Conservation (phyloP, 805 yeast species). For the Saturnispora bothae region DNA sequence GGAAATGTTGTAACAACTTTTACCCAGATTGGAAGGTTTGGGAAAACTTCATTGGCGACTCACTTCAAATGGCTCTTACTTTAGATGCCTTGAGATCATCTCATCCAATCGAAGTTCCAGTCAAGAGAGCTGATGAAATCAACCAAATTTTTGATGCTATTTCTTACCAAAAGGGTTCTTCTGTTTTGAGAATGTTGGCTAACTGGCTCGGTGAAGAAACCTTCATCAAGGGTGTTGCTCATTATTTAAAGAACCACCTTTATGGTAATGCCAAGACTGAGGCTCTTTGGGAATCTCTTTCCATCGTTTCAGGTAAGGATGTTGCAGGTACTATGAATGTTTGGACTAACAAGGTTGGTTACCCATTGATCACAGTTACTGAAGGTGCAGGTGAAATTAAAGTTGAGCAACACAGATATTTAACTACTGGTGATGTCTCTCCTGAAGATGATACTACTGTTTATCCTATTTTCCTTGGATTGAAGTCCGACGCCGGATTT, state of each 20-base stretch:
- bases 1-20: conserved; percentile 56
- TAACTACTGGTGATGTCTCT: conserved; percentile 54
- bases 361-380: conserved; percentile 53
- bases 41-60: conserved; percentile 45
- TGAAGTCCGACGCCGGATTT: conserved; percentile 22
- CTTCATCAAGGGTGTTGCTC: conserved; percentile 65
- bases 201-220: conserved; percentile 58
- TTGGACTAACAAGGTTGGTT: conserved; percentile 72
- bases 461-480: conserved; percentile 47
- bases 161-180: conserved; percentile 74
- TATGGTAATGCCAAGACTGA: conserved; percentile 64
- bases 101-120: conserved; percentile 82
- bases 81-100: conserved; percentile 55
- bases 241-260: conserved; percentile 52
- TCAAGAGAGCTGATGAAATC: conserved; percentile 68
- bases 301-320: conserved; percentile 57
- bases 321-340: conserved; percentile 51
- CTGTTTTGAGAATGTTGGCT: conserved; percentile 67
- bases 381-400: conserved; percentile 23
- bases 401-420: conserved; percentile 50
- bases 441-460: conserved; percentile 49
- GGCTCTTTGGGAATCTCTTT: conserved; percentile 61
- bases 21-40: conserved; percentile 79
- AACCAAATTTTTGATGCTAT: conserved; percentile 78
- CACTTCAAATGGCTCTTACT: conserved; percentile 41